Conservation (phyloP, 2,329 filamentous ascomycete species). For the Cytospora piceae region DNA sequence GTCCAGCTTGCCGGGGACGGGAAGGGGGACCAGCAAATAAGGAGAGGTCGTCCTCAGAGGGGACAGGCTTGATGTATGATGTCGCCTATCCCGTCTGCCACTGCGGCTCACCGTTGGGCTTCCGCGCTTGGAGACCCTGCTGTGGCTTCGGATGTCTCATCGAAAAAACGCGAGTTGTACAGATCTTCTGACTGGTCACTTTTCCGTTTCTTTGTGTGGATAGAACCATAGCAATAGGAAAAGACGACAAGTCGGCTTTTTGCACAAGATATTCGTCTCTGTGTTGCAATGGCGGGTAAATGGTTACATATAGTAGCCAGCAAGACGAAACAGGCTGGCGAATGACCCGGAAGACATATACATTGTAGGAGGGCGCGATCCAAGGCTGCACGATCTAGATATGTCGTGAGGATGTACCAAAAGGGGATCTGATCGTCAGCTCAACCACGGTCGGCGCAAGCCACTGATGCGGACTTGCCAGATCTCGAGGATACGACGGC, state of each 20-base stretch:
- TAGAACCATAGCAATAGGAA: neutral
- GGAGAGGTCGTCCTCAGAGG: neutral
- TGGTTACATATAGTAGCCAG: neutral
- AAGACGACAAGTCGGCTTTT: neutral
- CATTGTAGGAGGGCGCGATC: neutral
- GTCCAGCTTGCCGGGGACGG: neutral
- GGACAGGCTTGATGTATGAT: neutral
- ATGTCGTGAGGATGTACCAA: neutral
- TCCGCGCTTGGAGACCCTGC: neutral
- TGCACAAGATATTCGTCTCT: neutral
- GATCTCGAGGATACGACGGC: neutral
- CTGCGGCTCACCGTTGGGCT: slow-evolving; percentile 1
- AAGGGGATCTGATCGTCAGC: neutral
- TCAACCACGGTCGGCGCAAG: neutral
- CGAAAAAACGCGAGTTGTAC: neutral
- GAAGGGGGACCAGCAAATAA: neutral
- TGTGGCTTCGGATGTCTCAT: neutral
- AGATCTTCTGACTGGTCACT: neutral
- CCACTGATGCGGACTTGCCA: neutral
- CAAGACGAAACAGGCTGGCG: neutral
- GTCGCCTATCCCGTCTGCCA: neutral
- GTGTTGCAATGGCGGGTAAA: neutral
- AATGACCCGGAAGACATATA: neutral
- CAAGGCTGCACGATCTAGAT: slow-evolving; percentile 4
- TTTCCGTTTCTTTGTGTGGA: neutral